Conservation (phyloP, 306 rosid genomes). For the Fragaria nilgerrensis region DNA sequence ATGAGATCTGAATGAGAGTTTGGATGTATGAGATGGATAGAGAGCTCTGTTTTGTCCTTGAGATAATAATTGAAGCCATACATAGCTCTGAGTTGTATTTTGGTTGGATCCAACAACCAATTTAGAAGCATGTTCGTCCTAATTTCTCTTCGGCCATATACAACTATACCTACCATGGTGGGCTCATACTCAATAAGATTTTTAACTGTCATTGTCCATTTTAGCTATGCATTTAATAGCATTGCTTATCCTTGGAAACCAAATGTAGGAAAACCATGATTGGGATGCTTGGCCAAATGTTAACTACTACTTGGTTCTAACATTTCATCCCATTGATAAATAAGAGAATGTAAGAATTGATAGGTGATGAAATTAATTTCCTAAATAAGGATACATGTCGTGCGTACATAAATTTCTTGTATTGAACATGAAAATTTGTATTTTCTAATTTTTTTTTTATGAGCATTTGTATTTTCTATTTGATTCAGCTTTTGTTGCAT, state of each 20-base stretch:
- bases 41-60: neutral
- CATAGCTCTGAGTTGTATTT: conserved; percentile 21
- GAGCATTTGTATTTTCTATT: too few relatives aligned
- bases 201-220: neutral
- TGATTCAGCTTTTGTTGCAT: neutral
- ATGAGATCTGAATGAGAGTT: neutral
- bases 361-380: too few relatives aligned
- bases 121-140: conserved; percentile 8
- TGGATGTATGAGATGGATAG: neutral
- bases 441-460: too few relatives aligned
- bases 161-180: conserved; percentile 18
- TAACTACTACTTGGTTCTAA: neutral
- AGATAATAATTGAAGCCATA: conserved; percentile 7
- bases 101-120: conserved; percentile 19
- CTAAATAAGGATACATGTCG: too few relatives aligned
- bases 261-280: neutral
- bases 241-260: neutral
- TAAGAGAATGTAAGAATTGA: neutral
- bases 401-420: neutral
- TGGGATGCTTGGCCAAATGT: neutral
- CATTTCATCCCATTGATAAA: neutral
- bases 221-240: neutral
- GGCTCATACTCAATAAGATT: neutral
- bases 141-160: neutral
- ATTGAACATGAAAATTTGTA: neutral